Evolutionary conservation across 2,329 filamentous ascomycete species (phyloP).

Genomic region (Aspergillus sp.): DNA sequence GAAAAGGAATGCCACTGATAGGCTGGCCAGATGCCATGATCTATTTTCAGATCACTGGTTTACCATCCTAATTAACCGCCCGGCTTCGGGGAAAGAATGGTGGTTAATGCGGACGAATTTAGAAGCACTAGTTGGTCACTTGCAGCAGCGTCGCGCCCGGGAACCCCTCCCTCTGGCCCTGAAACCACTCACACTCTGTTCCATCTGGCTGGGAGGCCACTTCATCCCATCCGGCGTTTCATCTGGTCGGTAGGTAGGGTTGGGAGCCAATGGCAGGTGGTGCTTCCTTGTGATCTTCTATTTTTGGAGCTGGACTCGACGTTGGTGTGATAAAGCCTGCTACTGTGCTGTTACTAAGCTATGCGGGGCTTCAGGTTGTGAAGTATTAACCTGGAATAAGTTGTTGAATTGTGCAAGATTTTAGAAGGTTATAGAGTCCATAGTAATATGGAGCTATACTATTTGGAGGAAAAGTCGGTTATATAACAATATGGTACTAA

Average conservation of each 20-base stretch:
- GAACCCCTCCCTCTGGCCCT: background rate
- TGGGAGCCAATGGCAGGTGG: background rate
- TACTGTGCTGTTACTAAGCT: no score
- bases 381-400: no score
- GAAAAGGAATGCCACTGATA: background rate
- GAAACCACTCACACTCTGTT: conserved; percentile 7
- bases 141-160: conserved; percentile 8
- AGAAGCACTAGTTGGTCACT: conserved; percentile 9
- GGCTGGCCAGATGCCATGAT: background rate
- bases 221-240: background rate
- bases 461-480: no score
- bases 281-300: background rate
- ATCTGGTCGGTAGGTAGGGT: background rate
- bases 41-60: conserved; percentile 1
- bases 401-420: no score
- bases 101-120: conserved; percentile 13
- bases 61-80: background rate
- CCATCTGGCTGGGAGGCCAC: background rate
- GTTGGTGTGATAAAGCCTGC: no score
- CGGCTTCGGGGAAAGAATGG: background rate
- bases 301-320: background rate
- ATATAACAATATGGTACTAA: no score
- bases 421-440: no score
- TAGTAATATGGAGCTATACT: no score
- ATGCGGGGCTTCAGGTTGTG: no score